phyloP scores from a whole-genome alignment of 1,139 yeast genomes.

The Suhomyces choctaworum region DNA sequence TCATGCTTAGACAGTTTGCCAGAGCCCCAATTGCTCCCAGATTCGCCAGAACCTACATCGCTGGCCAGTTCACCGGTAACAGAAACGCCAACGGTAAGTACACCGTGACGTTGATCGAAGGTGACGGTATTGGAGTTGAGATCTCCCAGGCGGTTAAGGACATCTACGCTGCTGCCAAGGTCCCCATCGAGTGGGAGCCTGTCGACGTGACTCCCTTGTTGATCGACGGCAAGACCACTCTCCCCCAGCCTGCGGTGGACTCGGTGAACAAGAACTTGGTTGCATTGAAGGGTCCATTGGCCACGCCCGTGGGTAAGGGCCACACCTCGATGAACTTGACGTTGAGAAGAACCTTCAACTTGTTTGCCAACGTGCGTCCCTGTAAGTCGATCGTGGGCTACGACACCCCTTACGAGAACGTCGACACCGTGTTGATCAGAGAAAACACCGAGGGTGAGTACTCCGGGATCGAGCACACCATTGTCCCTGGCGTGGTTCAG shows the following conservation, averaged over 20 bases:
- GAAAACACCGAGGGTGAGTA: conserved; percentile 99
- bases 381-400: conserved; percentile 92
- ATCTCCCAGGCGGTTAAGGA: conserved; percentile 91
- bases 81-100: conserved; percentile 65
- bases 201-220: conserved; percentile 94
- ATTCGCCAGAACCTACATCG: conserved; percentile 47
- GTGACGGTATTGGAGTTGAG: conserved; percentile 98
- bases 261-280: conserved; percentile 90
- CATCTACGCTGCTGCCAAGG: conserved; percentile 88
- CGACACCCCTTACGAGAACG: conserved; percentile 92
- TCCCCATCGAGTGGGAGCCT: conserved; percentile 96
- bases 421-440: conserved; percentile 93
- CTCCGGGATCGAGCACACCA: conserved; percentile 97
- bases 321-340: conserved; percentile 97
- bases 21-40: conserved; percentile 37
- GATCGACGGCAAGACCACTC: conserved; percentile 90
- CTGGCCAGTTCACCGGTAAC: conserved; percentile 52
- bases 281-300: conserved; percentile 96
- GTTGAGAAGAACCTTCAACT: conserved; percentile 91
- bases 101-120: conserved; percentile 94
- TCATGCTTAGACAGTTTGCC: conserved; percentile 48
- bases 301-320: conserved; percentile 98
- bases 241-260: conserved; percentile 89
- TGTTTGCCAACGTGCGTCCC: conserved; percentile 97
- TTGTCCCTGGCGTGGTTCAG: conserved; percentile 98